Evolutionary conservation across 768 basidiomycete species (phyloP), one percentile per base, ranked within the genome.

Genomic region (Lyophyllum atratum): DNA sequence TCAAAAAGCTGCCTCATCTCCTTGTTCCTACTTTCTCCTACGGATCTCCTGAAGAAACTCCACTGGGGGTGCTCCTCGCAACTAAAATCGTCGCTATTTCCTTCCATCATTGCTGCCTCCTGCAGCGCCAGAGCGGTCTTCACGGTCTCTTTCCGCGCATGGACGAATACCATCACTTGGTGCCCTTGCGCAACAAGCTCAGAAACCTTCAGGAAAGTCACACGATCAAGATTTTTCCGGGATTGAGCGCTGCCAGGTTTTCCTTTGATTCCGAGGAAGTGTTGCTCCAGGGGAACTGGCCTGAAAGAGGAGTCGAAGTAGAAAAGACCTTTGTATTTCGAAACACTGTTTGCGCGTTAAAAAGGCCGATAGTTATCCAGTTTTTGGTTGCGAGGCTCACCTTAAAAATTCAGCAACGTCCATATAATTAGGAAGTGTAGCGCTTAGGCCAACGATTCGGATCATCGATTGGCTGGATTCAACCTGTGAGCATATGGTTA

Each of bases 111-210:
- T 3, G 93, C 86, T 55, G 87, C 79, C 59, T 98, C 97, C 55
- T 85, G 85, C 24, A 99, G 78, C 10, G 81, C 84, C 65, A 86
- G 76, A 0, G 95, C 95, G 0, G 92, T 85, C 68, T 96, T 97
- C 51, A 98, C 97, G 0, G 97, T 99, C 68, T 98, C 97, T 74
- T 97, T 98, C 28, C 97, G 84, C 14, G 97, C 93, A 71, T 99
- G 97, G 9, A 99, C 97, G 66, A 99, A 99, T 0, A 99, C 95
- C 95, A 99, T 98, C 58, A 97, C 94, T 71, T 98, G 97, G 74
- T 99, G 97, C 2, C 95, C 97, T 63, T 87, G 83, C n/a, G 75
- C 80, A 26, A 98, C 92, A 6, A 98, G 78, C 31, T 91, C 89
- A 3, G 89, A 82, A 19, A 98, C 94, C 74, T 96, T 98, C 64